Evolutionary conservation across 129 eudicot genomes (phyloP).

Genomic region (carrot (Daucus carota)): DNA sequence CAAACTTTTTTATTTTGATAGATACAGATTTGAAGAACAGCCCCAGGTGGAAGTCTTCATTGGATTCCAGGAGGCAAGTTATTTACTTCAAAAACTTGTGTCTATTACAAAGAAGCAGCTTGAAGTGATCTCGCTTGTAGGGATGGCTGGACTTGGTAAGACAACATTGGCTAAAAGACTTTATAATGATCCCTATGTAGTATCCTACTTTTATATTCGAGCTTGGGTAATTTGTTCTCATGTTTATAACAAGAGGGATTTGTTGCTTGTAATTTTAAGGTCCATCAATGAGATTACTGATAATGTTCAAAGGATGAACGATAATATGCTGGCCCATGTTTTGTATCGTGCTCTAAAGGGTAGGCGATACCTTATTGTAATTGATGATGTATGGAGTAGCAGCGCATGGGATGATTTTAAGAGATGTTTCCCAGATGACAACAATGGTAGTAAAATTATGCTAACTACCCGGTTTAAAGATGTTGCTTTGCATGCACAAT

Average conservation of each 20-base stretch:
- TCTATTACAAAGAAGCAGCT: constrained; percentile 7
- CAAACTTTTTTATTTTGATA: neutral
- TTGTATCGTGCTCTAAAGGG: constrained; percentile 18
- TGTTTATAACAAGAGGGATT: constrained; percentile 8
- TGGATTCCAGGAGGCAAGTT: constrained; percentile 16
- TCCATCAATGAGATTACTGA: neutral
- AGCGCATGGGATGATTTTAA: constrained; percentile 29
- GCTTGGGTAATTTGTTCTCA: constrained; percentile 30
- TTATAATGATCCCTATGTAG: constrained; percentile 15
- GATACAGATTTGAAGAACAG: neutral
- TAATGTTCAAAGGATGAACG: neutral
- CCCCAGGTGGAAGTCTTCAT: neutral
- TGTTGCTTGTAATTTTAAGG: constrained; percentile 15
- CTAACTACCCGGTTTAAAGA: constrained; percentile 18
- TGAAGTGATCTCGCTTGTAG: constrained; percentile 30
- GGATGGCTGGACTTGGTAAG: constrained; percentile 44
- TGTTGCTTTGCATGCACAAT: constrained; percentile 12
- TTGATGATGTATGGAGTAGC: constrained; percentile 15
- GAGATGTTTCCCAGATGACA: constrained; percentile 22
- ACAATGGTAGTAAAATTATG: constrained; percentile 27
- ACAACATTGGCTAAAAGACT: constrained; percentile 29
- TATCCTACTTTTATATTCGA: constrained; percentile 16
- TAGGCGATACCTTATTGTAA: constrained; percentile 21
- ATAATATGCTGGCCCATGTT: constrained; percentile 10
- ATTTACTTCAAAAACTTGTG: constrained; percentile 17